These are phyloP conservation scores for Pyrrhoderma lamaoense DNA, from an alignment of 1,284 basidiomycete genomes.

Conservation along the genomic window DNA sequence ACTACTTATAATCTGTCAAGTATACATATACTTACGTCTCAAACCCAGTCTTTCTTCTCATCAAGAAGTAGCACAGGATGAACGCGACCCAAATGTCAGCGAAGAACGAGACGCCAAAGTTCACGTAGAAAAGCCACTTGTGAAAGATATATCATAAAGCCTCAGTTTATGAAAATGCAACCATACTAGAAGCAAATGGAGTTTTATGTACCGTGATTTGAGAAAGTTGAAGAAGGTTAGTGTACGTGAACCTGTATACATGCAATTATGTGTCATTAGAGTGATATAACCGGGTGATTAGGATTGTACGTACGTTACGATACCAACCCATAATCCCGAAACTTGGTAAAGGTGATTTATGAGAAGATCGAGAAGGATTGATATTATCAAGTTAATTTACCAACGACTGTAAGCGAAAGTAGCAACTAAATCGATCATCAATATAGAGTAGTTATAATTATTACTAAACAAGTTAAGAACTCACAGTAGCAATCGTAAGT, in stretches of 20 bases:
- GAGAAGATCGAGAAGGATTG: neutral
- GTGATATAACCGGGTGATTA: neutral
- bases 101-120: constrained; percentile 9
- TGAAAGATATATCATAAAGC: too few species aligned
- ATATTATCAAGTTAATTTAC: too few species aligned
- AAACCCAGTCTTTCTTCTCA: constrained; percentile 11
- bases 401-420: constrained; percentile 9
- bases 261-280: neutral
- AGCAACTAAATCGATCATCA: neutral
- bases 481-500: neutral
- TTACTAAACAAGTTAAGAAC: neutral
- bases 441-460: too few species aligned
- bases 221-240: constrained; percentile 3
- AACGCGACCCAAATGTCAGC: constrained; percentile 15
- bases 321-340: constrained; percentile 11
- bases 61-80: constrained; percentile 12
- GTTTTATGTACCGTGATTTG: too few species aligned
- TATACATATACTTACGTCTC: constrained; percentile 8
- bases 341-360: neutral
- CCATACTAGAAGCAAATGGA: too few species aligned
- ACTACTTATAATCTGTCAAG: too few species aligned
- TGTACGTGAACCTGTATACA: constrained; percentile 5
- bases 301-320: constrained; percentile 1
- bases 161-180: too few species aligned
- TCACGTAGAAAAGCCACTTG: constrained; percentile 13